These are phyloP conservation scores for Akanthomyces muscarius DNA, from an alignment of 2,329 filamentous ascomycete genomes.

Conservation along the genomic window DNA sequence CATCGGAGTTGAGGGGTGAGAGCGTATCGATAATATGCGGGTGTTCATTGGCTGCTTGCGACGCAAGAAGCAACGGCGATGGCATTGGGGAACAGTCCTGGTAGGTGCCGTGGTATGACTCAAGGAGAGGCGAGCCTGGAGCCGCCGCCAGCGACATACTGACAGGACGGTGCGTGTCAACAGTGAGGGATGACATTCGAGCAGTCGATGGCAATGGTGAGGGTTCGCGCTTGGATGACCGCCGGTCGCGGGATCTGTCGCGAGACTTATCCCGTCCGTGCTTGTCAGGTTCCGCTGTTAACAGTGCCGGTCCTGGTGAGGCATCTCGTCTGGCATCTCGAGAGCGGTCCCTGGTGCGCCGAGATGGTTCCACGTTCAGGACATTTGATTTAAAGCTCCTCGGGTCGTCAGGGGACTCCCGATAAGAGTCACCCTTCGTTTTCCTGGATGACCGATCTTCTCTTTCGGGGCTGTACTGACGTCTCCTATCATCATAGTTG, in stretches of 20 bases:
- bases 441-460: conserved; percentile 18
- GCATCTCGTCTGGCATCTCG: conserved; percentile 32
- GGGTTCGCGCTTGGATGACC: conserved; percentile 35
- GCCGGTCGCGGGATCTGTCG: conserved; percentile 28
- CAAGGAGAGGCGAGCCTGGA: conserved; percentile 78
- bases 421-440: conserved; percentile 13
- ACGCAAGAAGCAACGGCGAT: conserved; percentile 63
- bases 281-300: conserved; percentile 23
- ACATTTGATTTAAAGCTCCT: conserved; percentile 37
- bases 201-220: conserved; percentile 47
- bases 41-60: conserved; percentile 46
- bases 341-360: conserved; percentile 33
- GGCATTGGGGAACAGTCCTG: conserved; percentile 95
- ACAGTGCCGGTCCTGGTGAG: conserved; percentile 22
- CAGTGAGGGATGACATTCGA: conserved; percentile 51
- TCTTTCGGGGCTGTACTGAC: conserved; percentile 15
- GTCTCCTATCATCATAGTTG: conserved; percentile 13
- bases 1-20: conserved; percentile 49
- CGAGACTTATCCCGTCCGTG: conserved; percentile 16
- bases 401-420: conserved; percentile 30
- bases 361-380: conserved; percentile 39
- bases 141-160: conserved; percentile 50
- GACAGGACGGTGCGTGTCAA: conserved; percentile 42
- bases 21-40: conserved; percentile 45
- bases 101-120: conserved; percentile 90